Conservation (phyloP, 192 early-diverging fungal species). For the Linnemannia elongata region DNA sequence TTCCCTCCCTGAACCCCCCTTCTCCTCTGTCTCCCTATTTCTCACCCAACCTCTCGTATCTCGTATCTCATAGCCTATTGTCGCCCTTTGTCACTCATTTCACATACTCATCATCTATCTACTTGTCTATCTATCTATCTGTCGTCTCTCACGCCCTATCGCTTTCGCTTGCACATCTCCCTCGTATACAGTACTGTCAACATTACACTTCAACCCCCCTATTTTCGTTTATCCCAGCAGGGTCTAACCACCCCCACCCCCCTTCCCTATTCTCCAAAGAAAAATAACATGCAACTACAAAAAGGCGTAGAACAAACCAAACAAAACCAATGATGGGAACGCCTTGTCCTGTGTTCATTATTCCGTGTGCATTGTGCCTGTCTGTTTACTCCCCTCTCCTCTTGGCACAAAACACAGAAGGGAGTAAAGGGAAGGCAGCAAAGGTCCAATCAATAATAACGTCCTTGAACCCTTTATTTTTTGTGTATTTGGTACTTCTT, state of each 20-base stretch:
- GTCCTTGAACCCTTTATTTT: neutral
- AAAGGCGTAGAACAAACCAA: neutral
- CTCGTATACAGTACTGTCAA: no score
- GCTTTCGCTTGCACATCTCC: neutral
- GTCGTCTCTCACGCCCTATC: neutral
- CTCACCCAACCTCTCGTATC: no score
- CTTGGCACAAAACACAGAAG: no score
- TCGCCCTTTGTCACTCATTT: conserved; percentile 1
- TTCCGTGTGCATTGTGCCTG: neutral
- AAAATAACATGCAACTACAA: neutral
- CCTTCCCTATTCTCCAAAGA: neutral
- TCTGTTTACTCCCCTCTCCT: neutral
- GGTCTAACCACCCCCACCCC: no score
- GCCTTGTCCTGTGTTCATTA: neutral
- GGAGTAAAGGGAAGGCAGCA: no score
- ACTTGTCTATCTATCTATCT: neutral
- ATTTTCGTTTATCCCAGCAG: no score
- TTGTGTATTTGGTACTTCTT: neutral
- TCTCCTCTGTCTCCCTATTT: no score
- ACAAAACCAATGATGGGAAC: neutral
- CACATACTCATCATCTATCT: neutral
- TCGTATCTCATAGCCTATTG: neutral
- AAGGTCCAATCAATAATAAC: neutral
- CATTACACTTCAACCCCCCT: no score
- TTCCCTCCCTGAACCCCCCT: no score